Percentiles rank a stretch among this genome's conserved stretches.
These are phyloP conservation scores for Cladosporium sphaerospermum DNA, from an alignment of 2,329 filamentous ascomycete species.

Conservation along the genomic window DNA sequence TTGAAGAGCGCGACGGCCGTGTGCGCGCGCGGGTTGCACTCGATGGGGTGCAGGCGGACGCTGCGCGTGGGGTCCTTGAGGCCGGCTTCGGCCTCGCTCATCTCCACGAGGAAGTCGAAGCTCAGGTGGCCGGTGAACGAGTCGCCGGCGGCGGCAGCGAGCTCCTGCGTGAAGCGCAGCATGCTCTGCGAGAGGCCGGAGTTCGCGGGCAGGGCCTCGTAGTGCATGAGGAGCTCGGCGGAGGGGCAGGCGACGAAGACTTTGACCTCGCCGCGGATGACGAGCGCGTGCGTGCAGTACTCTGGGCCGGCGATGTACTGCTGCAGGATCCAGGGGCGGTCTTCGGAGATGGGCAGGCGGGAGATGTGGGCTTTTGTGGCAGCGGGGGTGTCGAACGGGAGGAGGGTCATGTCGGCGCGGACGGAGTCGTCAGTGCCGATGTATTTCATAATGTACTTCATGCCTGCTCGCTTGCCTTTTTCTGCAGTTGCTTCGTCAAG, in stretches of 20 bases:
- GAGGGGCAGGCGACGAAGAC: conserved; percentile 63
- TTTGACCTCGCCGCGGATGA: conserved; percentile 59
- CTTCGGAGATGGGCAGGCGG: conserved; percentile 48
- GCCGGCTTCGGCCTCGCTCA: conserved; percentile 32
- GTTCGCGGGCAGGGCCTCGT: conserved; percentile 51
- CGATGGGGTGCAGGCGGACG: conserved; percentile 55
- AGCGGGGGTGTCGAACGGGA: conserved; percentile 50
- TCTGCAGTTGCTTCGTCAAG: conserved; percentile 35
- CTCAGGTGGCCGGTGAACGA: conserved; percentile 63
- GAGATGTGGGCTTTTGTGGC: conserved; percentile 53
- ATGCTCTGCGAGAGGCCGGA: conserved; percentile 54
- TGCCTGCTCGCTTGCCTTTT: conserved; percentile 21
- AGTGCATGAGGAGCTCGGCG: conserved; percentile 59
- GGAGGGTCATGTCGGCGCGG: conserved; percentile 56
- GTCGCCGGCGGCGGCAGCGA: conserved; percentile 46
- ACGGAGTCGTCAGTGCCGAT: conserved; percentile 56
- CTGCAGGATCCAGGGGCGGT: conserved; percentile 60
- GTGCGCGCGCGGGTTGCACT: conserved; percentile 65
- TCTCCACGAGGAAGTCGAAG: conserved; percentile 63
- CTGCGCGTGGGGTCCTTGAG: conserved; percentile 21
- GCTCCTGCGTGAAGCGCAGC: conserved; percentile 57
- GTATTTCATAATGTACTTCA: conserved; percentile 60
- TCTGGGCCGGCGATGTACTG: conserved; percentile 60
- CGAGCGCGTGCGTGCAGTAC: conserved; percentile 65
- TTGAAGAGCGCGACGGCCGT: conserved; percentile 60